Evolutionary conservation across 1,284 basidiomycete genomes (phyloP).

Genomic region (Pseudozyma sp.): DNA sequence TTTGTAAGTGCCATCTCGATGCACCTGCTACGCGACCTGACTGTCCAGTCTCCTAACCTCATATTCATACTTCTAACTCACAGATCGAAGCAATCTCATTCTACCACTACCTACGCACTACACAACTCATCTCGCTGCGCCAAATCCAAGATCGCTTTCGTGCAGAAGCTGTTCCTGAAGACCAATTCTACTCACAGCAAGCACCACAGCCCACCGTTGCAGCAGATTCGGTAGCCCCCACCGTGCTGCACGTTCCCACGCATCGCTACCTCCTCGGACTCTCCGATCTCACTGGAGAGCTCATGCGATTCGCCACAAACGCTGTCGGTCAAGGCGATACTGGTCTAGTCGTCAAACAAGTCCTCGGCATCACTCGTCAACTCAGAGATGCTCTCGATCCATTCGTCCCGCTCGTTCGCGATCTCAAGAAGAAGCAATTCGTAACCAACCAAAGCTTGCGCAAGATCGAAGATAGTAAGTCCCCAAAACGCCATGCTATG

Average conservation of each 20-base stretch:
- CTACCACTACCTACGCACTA: slow-evolving; percentile 83
- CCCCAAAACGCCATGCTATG: neutral
- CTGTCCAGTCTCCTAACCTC: neutral
- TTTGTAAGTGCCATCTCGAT: slow-evolving; percentile 31
- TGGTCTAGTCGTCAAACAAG: slow-evolving; percentile 34
- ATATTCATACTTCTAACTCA: neutral
- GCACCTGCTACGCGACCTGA: slow-evolving; percentile 7
- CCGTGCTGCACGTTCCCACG: slow-evolving; percentile 69
- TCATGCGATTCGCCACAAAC: slow-evolving; percentile 89
- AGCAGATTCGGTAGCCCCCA: neutral
- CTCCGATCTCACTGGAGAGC: slow-evolving; percentile 92
- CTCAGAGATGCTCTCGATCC: slow-evolving; percentile 76
- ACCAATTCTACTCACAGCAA: slow-evolving; percentile 19
- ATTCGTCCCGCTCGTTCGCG: slow-evolving; percentile 77
- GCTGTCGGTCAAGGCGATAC: slow-evolving; percentile 52
- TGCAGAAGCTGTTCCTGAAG: slow-evolving; percentile 13
- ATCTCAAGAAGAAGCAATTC: slow-evolving; percentile 86
- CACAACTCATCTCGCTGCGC: slow-evolving; percentile 77
- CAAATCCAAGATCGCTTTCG: slow-evolving; percentile 74
- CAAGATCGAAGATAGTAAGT: slow-evolving; percentile 92
- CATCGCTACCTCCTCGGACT: slow-evolving; percentile 91
- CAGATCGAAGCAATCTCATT: slow-evolving; percentile 89
- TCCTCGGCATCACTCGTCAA: slow-evolving; percentile 51
- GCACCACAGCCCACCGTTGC: neutral
- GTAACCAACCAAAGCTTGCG: slow-evolving; percentile 86